Conservation (phyloP, 768 basidiomycete genomes). For the Amanita phalloides region DNA sequence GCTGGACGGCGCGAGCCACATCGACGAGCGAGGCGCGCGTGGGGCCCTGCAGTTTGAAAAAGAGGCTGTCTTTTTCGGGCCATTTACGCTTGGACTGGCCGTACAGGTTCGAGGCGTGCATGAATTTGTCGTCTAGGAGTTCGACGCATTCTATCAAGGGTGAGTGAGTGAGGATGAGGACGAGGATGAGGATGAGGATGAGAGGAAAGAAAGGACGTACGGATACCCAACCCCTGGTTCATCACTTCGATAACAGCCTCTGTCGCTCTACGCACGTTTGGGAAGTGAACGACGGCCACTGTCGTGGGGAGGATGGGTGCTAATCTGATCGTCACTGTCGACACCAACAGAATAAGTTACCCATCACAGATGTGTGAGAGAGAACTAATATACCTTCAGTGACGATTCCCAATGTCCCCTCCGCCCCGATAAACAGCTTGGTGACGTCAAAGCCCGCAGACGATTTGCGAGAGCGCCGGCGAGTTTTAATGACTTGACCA, state of each 20-base stretch:
- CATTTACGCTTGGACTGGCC: slow-evolving; percentile 46
- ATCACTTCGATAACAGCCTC: slow-evolving; percentile 66
- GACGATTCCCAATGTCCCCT: slow-evolving; percentile 75
- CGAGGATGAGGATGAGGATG: background rate
- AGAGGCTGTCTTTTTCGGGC: slow-evolving; percentile 58
- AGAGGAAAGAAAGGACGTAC: slow-evolving; percentile 28
- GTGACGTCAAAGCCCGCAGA: slow-evolving; percentile 83
- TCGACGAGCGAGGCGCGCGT: slow-evolving; percentile 48
- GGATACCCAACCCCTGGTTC: slow-evolving; percentile 65
- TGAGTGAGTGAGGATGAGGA: too few species aligned
- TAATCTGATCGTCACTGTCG: slow-evolving; percentile 64
- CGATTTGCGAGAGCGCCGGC: slow-evolving; percentile 67
- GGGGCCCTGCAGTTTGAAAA: slow-evolving; percentile 83
- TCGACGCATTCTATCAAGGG: slow-evolving; percentile 64
- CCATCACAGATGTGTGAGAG: background rate
- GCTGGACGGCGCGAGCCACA: slow-evolving; percentile 46
- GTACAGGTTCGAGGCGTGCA: slow-evolving; percentile 48
- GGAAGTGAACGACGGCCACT: slow-evolving; percentile 77
- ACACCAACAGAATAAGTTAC: background rate
- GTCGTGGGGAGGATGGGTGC: slow-evolving; percentile 75
- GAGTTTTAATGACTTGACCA: slow-evolving; percentile 87
- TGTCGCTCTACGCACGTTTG: slow-evolving; percentile 61
- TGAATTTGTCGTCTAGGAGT: slow-evolving; percentile 63
- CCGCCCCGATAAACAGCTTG: slow-evolving; percentile 79
- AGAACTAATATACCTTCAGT: slow-evolving; percentile 51